Percentiles rank a stretch among this genome's conserved stretches.
Conservation (phyloP, 2,329 filamentous ascomycete genomes). For the Aplosporella prunicola region DNA sequence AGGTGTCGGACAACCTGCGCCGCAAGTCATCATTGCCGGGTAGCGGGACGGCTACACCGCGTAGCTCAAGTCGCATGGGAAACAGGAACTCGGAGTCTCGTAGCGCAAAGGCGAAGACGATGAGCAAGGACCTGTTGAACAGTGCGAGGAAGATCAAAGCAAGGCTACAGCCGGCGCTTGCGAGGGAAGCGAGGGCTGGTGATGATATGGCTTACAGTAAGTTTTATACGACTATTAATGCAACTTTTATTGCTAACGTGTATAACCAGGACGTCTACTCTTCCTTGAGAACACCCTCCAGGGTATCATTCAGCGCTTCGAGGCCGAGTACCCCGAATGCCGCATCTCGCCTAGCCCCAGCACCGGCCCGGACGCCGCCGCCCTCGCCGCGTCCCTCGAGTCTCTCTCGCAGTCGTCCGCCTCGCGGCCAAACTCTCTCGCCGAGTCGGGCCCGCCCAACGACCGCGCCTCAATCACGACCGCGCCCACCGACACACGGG, state of each 20-base stretch:
- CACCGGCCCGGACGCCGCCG: conserved; percentile 13
- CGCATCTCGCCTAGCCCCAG: conserved; percentile 37
- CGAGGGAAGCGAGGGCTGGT: conserved; percentile 59
- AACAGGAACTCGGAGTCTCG: conserved; percentile 23
- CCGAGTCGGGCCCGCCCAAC: conserved; percentile 14
- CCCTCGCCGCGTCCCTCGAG: conserved; percentile 21
- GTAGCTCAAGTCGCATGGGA: conserved; percentile 18
- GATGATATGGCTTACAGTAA: conserved; percentile 72
- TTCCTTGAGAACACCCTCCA: conserved; percentile 85
- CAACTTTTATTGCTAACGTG: too few species aligned
- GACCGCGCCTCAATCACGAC: conserved; percentile 11
- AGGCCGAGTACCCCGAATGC: conserved; percentile 91
- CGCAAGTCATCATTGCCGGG: conserved; percentile 17
- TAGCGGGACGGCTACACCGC: conserved; percentile 48
- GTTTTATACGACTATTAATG: too few species aligned
- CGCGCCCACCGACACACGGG: conserved; percentile 13
- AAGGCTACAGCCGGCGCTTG: conserved; percentile 73
- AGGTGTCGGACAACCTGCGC: conserved; percentile 47
- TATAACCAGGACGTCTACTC: conserved; percentile 53
- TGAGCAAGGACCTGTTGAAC: conserved; percentile 81
- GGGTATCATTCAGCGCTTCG: conserved; percentile 89
- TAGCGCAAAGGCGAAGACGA: conserved; percentile 67
- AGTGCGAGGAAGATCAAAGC: conserved; percentile 82
- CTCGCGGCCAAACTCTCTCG: conserved; percentile 21
- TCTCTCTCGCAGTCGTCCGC: conserved; percentile 18